Conservation (phyloP, 2,329 filamentous ascomycete genomes). For the Lachnellula willkommii region DNA sequence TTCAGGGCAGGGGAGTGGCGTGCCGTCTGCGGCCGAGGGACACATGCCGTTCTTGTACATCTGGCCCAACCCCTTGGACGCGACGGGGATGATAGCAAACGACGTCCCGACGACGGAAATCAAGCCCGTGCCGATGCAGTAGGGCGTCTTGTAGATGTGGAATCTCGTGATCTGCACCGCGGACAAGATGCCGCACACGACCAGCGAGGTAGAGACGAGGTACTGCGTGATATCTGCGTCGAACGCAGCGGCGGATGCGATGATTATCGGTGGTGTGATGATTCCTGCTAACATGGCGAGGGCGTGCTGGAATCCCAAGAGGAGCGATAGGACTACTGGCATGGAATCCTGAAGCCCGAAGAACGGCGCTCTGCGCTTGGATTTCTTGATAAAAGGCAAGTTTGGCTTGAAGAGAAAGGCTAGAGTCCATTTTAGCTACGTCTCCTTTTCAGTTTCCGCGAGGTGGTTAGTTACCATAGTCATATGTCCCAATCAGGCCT, state of each 20-base stretch:
- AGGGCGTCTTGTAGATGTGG: conserved; percentile 64
- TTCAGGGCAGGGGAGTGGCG: conserved; percentile 63
- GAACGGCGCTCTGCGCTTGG: conserved; percentile 60
- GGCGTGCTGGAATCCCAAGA: conserved; percentile 71
- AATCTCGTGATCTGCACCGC: conserved; percentile 73
- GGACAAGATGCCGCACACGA: conserved; percentile 72
- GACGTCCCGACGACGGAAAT: conserved; percentile 76
- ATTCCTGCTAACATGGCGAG: conserved; percentile 66
- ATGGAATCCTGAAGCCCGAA: conserved; percentile 78
- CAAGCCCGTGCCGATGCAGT: conserved; percentile 72
- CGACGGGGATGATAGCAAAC: conserved; percentile 70
- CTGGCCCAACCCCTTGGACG: conserved; percentile 64
- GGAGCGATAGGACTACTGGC: conserved; percentile 66
- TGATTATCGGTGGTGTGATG: conserved; percentile 73
- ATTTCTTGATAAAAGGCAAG: conserved; percentile 72
- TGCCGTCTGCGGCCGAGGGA: conserved; percentile 48
- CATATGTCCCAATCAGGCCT: conserved; percentile 79
- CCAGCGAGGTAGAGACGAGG: conserved; percentile 52
- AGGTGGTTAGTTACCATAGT: conserved; percentile 54
- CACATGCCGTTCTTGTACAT: conserved; percentile 72
- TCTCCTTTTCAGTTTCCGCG: conserved; percentile 32
- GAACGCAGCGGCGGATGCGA: conserved; percentile 55
- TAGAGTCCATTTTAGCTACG: conserved; percentile 12
- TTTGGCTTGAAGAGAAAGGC: conserved; percentile 69
- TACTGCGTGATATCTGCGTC: conserved; percentile 60